Base-by-base conservation (phyloP, 2,329 filamentous ascomycete species). In the Alternaria novae-zelandiae region DNA sequence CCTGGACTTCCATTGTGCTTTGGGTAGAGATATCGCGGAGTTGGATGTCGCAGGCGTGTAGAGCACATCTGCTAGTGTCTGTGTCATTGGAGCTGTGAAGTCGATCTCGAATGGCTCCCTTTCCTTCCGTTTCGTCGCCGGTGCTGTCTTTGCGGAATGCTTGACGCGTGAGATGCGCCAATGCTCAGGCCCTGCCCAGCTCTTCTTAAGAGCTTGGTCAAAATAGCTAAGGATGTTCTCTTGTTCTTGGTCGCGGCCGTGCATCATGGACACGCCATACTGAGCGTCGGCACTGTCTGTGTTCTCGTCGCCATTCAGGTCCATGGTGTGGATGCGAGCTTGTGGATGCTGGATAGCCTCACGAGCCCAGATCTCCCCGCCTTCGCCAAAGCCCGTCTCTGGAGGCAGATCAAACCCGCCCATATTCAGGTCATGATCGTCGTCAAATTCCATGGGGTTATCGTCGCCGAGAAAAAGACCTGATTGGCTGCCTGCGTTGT, bases 141-240 rank as follows among this genome's bases (percentile, higher is more conserved):
- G 80, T 30, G 82, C 83, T 13, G 87, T 84, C 79, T 94, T 94
- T 73, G 79, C 84, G 13, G 78, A 81, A 59, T 89, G 87, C 72
- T 98, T 98, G 80, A 99, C 96, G 76, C 94, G 93, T 66, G 92
- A 88, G 76, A 99, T 98, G 70, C 95, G 91, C 96, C 96, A 99
- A 81, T 99, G 96, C 79, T 98, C 96, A n/a, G 96, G 95, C 53
- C 94, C 96, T 6, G 91, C 91, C 95, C 96, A 99, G 75, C 97
- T 97, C 86, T 97, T 98, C 78, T 96, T 93, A 46, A 98, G 83
- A 3, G 95, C 94, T 75, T 97, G 93, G 79, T 99, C 96, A 76
- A 99, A 99, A 82, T 98, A 99, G 75, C 92, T 91, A n/a, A 99
- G 86, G 61, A 99, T 97, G 73, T 97, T 95, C 71, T 98, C 93